Base-by-base conservation (phyloP, 202 grass and related monocot species). In the Setaria viridis region DNA sequence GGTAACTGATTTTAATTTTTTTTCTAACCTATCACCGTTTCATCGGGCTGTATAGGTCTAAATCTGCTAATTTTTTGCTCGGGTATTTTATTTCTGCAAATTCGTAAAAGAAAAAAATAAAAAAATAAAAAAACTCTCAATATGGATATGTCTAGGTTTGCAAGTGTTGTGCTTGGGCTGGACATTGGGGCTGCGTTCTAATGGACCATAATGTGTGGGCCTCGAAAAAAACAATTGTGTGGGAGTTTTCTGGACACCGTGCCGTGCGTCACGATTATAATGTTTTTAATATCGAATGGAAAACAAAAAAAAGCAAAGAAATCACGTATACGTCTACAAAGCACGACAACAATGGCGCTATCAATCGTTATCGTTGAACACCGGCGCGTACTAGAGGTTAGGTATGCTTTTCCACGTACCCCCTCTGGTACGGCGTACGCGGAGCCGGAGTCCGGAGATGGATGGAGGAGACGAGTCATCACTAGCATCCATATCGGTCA, bases 321-420 rank as follows among this genome's bases (percentile, higher is more conserved):
- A 35, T 37, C 16, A 51, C 14, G 14, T 8, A 20, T 54, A 30
- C 32, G 2, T 4, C 25, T 25, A 55, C 72, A 50, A 13, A 77
- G 34, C 34, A 60, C 35, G 54, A 34, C 20, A 59, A 25, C 54
- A 29, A 77, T 15, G 20, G 29, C 20, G 35, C 54, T 9, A 60
- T 60, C 54, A 60, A 5, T 77, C 35, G 12, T 29, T 60, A 2
- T 77, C 35, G 74, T 29, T 77, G 55, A 77, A 60, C 35, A 59
- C 35, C 21, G 33, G 6, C 11, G 30, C 32, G 49, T 14, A 75
- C 19, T 41, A 59, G 35, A 43, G 39, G 33, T 77, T 43, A 9
- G 20, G 74, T 43, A 9, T 41, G 7, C 73, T 15, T 76, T 41
- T 41, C 33, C 8, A 11, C 49, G 51, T 54, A 35, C 30, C 29